Conservation (phyloP, 148 eudicot genomes). For the Nepenthes mirabilis region DNA sequence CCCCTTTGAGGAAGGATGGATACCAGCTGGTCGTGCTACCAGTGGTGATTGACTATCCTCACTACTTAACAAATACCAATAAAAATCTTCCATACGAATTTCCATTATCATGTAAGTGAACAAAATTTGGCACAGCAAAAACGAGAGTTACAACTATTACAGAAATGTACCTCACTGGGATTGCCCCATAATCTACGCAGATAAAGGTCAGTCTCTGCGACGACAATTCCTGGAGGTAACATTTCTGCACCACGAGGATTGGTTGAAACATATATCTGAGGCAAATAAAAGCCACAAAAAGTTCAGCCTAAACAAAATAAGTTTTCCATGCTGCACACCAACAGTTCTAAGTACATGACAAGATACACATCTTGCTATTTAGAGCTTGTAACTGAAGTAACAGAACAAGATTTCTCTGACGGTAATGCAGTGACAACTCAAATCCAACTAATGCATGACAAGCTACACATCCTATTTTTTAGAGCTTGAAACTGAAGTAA, state of each 20-base stretch:
- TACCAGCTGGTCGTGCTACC: too few species aligned
- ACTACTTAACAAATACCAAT: too few species aligned
- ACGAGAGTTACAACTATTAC: not conserved
- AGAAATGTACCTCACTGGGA: conserved; percentile 25
- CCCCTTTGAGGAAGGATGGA: too few species aligned
- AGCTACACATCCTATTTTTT: not conserved
- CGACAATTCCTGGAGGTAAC: conserved; percentile 92
- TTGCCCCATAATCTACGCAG: conserved; percentile 95
- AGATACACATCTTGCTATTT: not conserved
- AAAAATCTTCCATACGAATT: too few species aligned
- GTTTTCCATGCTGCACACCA: not conserved
- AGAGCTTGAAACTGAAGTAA: not conserved
- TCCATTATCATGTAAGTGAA: too few species aligned
- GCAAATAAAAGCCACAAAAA: not conserved
- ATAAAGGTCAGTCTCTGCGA: conserved; percentile 67
- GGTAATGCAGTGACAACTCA: not conserved
- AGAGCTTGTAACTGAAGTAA: not conserved
- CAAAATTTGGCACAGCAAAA: conserved; percentile 1
- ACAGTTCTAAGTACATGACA: not conserved
- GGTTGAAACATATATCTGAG: conserved; percentile 79
- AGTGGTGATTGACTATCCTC: too few species aligned
- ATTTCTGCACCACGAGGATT: conserved; percentile 97
- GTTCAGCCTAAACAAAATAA: not conserved
- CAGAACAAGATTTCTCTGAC: not conserved
- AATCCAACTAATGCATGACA: not conserved